Conservation (phyloP, 208 protist genomes). For the Trypanosoma rangeli region DNA sequence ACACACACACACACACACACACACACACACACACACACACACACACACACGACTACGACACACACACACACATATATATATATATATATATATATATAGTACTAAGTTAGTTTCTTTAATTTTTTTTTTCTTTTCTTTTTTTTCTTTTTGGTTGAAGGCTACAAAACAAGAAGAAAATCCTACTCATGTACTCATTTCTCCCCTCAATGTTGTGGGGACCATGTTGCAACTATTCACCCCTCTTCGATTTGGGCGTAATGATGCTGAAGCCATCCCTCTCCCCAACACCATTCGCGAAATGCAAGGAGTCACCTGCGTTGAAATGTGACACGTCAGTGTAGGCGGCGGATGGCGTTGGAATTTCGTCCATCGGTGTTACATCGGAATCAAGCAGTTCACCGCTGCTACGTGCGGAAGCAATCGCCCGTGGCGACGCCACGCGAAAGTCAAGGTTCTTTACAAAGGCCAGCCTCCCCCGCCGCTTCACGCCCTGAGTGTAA, state of each 20-base stretch:
- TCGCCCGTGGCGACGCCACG: constrained; percentile 55
- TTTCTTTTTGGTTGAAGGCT: no score
- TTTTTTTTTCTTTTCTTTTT: no score
- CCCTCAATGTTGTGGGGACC: not conserved
- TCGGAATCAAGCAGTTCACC: constrained; percentile 44
- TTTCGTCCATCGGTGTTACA: constrained; percentile 52
- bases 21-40: not conserved
- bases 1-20: not conserved
- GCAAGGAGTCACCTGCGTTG: not conserved
- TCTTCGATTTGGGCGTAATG: not conserved
- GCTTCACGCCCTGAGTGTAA: constrained; percentile 52
- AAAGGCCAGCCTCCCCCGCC: constrained; percentile 62
- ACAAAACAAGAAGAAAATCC: not conserved
- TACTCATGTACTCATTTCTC: no score
- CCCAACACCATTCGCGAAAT: not conserved
- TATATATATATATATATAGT: not conserved
- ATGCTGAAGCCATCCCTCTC: constrained; percentile 23
- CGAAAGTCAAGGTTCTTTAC: constrained; percentile 59
- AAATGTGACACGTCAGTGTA: constrained; percentile 19
- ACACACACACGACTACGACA: not conserved
- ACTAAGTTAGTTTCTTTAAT: no score
- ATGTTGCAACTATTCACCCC: constrained; percentile 3
- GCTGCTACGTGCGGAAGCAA: constrained; percentile 52
- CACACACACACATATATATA: not conserved
- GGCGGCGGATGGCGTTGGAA: constrained; percentile 58